Percentiles rank a stretch among this genome's conserved stretches.
These are phyloP conservation scores for Lanzia echinophila DNA, from an alignment of 2,329 filamentous ascomycete species.

Conservation along the genomic window DNA sequence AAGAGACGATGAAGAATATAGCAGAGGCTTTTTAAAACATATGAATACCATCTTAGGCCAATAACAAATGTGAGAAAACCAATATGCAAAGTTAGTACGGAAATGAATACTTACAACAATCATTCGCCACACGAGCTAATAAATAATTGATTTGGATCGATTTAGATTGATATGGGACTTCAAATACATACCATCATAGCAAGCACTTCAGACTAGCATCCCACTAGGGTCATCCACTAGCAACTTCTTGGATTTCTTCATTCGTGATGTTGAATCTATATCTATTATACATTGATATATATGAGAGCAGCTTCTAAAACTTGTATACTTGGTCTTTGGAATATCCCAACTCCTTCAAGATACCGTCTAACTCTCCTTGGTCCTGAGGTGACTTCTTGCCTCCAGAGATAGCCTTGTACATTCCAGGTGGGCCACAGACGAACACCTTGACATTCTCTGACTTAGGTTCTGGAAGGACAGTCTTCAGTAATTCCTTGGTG, in stretches of 20 bases:
- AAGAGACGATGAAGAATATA: too few relatives aligned
- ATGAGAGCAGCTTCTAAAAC: conserved; percentile 50
- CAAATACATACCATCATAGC: too few relatives aligned
- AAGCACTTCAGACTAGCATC: too few relatives aligned
- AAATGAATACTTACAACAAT: too few relatives aligned
- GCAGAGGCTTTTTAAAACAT: too few relatives aligned
- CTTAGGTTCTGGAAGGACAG: conserved; percentile 88
- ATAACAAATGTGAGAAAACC: too few relatives aligned
- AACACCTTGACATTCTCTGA: conserved; percentile 91
- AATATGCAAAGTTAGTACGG: too few relatives aligned
- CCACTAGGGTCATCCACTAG: too few relatives aligned
- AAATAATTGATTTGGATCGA: neutral
- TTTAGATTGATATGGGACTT: neutral
- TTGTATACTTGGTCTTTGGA: conserved; percentile 91
- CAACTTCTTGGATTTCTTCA: neutral
- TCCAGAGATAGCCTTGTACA: conserved; percentile 92
- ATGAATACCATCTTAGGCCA: too few relatives aligned
- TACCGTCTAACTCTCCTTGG: conserved; percentile 77
- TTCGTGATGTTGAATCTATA: neutral
- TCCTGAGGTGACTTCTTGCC: conserved; percentile 86
- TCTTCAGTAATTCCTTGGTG: conserved; percentile 89
- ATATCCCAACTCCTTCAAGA: conserved; percentile 79
- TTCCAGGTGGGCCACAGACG: conserved; percentile 83
- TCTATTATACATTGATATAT: conserved; percentile 6
- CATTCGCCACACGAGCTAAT: too few relatives aligned